Percentiles rank a stretch among this genome's conserved stretches.
These are phyloP conservation scores for Cladosporium phlei DNA, from an alignment of 2,329 filamentous ascomycete species.

Conservation along the genomic window DNA sequence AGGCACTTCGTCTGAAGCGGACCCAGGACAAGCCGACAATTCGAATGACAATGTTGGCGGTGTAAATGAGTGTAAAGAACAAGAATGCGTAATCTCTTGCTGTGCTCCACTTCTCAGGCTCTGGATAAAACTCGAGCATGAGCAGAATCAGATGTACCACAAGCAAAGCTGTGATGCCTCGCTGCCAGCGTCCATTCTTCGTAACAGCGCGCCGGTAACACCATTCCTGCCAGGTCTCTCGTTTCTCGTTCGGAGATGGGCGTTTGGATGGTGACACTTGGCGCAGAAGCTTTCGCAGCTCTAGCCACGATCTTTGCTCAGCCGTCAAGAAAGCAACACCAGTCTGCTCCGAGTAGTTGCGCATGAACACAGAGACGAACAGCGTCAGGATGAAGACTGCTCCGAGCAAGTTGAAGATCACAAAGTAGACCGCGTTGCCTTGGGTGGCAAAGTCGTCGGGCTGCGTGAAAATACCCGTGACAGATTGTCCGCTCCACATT, in stretches of 20 bases:
- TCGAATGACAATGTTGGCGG: conserved; percentile 75
- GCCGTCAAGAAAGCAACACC: conserved; percentile 93
- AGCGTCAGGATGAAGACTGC: conserved; percentile 95
- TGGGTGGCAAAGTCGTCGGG: conserved; percentile 64
- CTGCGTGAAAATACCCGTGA: conserved; percentile 71
- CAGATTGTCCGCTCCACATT: conserved; percentile 76
- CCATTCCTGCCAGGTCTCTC: conserved; percentile 76
- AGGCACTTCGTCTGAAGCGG: conserved; percentile 85
- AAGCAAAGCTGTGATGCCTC: conserved; percentile 71
- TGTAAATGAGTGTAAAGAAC: conserved; percentile 73
- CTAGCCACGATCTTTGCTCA: conserved; percentile 94
- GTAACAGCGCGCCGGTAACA: conserved; percentile 91
- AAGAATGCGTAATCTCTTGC: conserved; percentile 70
- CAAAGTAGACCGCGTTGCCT: conserved; percentile 89
- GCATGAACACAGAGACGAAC: conserved; percentile 99
- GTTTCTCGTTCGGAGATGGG: conserved; percentile 71
- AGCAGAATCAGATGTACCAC: conserved; percentile 79
- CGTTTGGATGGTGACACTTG: conserved; percentile 94
- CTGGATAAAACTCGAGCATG: conserved; percentile 78
- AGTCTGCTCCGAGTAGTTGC: conserved; percentile 97
- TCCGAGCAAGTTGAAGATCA: conserved; percentile 91
- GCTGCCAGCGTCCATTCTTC: conserved; percentile 90
- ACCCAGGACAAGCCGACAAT: conserved; percentile 87
- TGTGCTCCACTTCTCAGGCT: conserved; percentile 64
- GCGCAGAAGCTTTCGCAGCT: conserved; percentile 81